A percentile compares a stretch with the other conserved stretches of the same genome.
Evolutionary conservation across 2,329 filamentous ascomycete genomes (phyloP).

Genomic region (Talaromyces verruculosus): DNA sequence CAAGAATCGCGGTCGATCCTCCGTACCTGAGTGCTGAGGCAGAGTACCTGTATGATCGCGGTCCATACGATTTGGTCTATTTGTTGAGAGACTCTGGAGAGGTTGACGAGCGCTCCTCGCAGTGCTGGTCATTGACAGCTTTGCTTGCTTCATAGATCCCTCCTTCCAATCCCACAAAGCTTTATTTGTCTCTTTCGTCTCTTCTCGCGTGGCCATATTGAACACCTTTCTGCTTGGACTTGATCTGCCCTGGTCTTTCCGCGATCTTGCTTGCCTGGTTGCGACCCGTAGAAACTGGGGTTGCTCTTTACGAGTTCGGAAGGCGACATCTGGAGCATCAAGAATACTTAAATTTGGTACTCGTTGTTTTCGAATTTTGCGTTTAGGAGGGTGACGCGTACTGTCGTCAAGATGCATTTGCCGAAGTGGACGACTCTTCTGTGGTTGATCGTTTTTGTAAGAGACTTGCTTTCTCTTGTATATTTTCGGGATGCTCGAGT

Average conservation of each 20-base stretch:
- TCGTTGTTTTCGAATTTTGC: constrained; percentile 26
- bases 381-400: constrained; percentile 28
- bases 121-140: constrained; percentile 24
- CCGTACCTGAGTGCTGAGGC: background rate
- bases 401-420: constrained; percentile 41
- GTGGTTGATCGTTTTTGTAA: constrained; percentile 9
- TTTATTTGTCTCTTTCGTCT: constrained; percentile 56
- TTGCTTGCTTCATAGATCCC: constrained; percentile 43
- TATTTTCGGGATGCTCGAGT: constrained; percentile 16
- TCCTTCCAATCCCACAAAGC: constrained; percentile 53
- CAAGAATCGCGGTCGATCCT: background rate
- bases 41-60: background rate
- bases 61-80: constrained; percentile 19
- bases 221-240: constrained; percentile 55
- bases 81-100: constrained; percentile 27
- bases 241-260: constrained; percentile 51
- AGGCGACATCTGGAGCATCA: constrained; percentile 47
- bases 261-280: constrained; percentile 51
- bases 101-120: constrained; percentile 26
- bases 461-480: background rate
- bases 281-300: constrained; percentile 60
- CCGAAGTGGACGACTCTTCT: constrained; percentile 30
- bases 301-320: constrained; percentile 32
- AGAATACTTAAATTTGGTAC: constrained; percentile 50
- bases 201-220: constrained; percentile 51